A percentile compares a stretch with the other conserved stretches of the same genome.
Conservation (phyloP, 805 yeast species). For the Suhomyces sp. region DNA sequence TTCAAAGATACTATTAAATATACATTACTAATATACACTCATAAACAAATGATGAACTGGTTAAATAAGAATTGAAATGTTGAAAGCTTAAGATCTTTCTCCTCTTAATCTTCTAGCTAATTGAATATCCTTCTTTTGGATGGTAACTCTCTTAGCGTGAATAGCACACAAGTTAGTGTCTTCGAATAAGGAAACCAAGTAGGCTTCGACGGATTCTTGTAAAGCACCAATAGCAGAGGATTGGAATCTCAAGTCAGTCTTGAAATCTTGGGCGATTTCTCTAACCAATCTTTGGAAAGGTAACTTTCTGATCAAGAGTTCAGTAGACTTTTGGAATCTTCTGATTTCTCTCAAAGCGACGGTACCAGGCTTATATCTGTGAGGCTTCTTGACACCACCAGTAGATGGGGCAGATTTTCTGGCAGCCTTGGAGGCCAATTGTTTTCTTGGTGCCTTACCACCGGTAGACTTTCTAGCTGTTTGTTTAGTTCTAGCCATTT, state of each 20-base stretch:
- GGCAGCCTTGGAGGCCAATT: constrained; percentile 88
- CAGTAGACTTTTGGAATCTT: constrained; percentile 96
- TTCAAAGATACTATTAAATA: constrained; percentile 5
- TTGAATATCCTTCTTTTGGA: constrained; percentile 97
- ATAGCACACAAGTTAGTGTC: constrained; percentile 98
- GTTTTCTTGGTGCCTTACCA: constrained; percentile 96
- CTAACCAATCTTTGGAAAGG: constrained; percentile 97
- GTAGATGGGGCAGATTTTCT: constrained; percentile 91
- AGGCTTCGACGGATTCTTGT: constrained; percentile 98
- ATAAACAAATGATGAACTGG: constrained; percentile 10
- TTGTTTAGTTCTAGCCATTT: constrained; percentile 92
- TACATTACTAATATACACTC: constrained; percentile 14
- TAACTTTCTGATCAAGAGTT: constrained; percentile 89
- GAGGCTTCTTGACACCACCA: constrained; percentile 93
- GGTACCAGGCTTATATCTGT: constrained; percentile 97
- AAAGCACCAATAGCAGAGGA: constrained; percentile 96
- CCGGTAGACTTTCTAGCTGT: constrained; percentile 94
- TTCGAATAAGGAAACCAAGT: constrained; percentile 92
- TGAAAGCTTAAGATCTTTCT: constrained; percentile 67
- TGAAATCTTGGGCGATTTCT: constrained; percentile 93
- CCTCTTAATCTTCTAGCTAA: constrained; percentile 98
- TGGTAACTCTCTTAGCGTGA: constrained; percentile 98
- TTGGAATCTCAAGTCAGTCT: constrained; percentile 93
- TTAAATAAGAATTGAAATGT: constrained; percentile 9
- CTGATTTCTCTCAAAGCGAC: constrained; percentile 96